Base-by-base conservation (phyloP, 345 rosid species). In the Microcos paniculata region DNA sequence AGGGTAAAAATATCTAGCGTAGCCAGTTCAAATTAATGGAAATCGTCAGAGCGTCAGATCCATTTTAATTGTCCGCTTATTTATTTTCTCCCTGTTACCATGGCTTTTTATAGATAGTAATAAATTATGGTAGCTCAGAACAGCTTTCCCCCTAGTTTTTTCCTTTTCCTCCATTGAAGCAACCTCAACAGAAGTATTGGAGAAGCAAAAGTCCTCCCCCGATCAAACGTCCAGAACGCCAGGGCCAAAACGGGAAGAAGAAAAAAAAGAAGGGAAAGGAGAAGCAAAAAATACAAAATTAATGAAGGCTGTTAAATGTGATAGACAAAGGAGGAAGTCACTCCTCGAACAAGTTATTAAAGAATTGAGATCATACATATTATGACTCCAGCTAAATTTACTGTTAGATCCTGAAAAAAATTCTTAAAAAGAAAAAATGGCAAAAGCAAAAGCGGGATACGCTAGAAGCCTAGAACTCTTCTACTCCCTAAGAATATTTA, bases 401-500 rank as follows among this genome's bases (percentile, higher is more conserved):
- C 66, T 33, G 45, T 18, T 33, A 31, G 19, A 21, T 28, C 28
- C 18, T 68, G 72, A 56, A 48, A 21, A 49, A 48, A 48, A 13
- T n/a, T n/a, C n/a, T n/a, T n/a, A 19, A 43, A 66, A 23, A 66
- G n/a, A 3, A 86, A 74, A 59, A 55, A 35, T n/a, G n/a, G n/a
- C n/a, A 15, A 71, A 12, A 21, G 49, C 40, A 74, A 1, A 21
- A 46, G 31, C 15, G 45, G 40, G 40, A 35, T 31, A 49, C 30
- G 14, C 30, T n/a, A n/a, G n/a, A n/a, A n/a, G n/a, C n/a, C n/a
- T n/a, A n/a, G n/a, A n/a, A n/a, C n/a, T n/a, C n/a, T n/a, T n/a
- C n/a, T n/a, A n/a, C n/a, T n/a, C n/a, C n/a, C n/a, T n/a, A n/a
- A n/a, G n/a, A n/a, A 23, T 30, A 48, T 31, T 82, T 74, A 91